phyloP scores from a whole-genome alignment of 148 eudicot genomes.

The Pharnaceum exiguum region DNA sequence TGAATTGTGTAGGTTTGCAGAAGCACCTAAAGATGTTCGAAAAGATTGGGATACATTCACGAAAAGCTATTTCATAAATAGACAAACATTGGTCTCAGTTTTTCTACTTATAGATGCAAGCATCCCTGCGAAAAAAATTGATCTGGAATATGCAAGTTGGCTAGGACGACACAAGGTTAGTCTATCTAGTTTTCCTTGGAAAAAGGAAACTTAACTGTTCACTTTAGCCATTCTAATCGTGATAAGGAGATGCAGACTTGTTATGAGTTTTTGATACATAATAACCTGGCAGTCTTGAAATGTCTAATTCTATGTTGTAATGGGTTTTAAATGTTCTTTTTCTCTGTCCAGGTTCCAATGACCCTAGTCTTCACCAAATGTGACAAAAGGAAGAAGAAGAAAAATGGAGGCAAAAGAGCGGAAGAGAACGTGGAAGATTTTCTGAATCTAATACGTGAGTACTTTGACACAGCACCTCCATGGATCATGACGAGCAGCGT shows the following conservation, averaged over 20 bases:
- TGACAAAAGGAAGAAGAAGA: conserved; percentile 92
- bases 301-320: no score
- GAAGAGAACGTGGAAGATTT: conserved; percentile 86
- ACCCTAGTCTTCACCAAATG: conserved; percentile 90
- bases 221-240: not conserved
- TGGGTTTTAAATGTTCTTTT: not conserved
- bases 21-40: conserved; percentile 72
- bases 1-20: conserved; percentile 55
- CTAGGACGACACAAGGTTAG: conserved; percentile 87
- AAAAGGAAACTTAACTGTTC: not conserved
- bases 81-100: conserved; percentile 76
- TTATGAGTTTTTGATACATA: no score
- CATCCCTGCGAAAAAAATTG: conserved; percentile 82
- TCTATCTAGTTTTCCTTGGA: not conserved
- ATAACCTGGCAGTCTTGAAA: no score
- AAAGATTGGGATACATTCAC: conserved; percentile 89
- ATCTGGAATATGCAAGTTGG: conserved; percentile 98
- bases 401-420: conserved; percentile 89
- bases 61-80: conserved; percentile 79
- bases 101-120: conserved; percentile 96
- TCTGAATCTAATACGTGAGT: conserved; percentile 60
- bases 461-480: conserved; percentile 76
- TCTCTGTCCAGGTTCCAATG: conserved; percentile 75
- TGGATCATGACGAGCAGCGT: conserved; percentile 99
- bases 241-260: no score